Evolutionary conservation across 2,329 filamentous ascomycete species (phyloP), one percentile per base, ranked within the genome.

Genomic region (Metarhizium album): DNA sequence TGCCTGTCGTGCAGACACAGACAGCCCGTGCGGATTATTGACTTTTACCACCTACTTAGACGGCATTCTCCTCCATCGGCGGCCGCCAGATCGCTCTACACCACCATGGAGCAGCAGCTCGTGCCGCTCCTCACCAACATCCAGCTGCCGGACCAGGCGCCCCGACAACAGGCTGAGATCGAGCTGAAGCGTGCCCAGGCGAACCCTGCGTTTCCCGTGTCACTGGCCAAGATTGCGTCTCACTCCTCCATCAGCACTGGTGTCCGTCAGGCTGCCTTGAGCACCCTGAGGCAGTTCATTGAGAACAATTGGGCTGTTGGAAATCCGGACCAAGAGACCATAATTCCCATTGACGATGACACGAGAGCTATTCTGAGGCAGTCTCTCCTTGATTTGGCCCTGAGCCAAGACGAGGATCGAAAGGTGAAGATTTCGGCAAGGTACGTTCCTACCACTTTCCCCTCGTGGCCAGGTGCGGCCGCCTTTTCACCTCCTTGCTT

Each of bases 341-440:
- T 74, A 53, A 71, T 90, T 29, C 76, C 84, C 46, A 83, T 95
- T 58, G 74, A 78, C 49, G 87, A 95, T 57, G 75, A 80, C 45
- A 81, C 82, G 57, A 93, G 94, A 67, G 74, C 77, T 35, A 78
- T 84, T 62, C 74, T 97, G 55, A 83, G 89, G 59, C 78, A 80
- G 55, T 76, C 80, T 52, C 72, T 97, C 56, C 77, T 98, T 48
- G 82, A 89, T 55, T 75, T 97, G 51, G 86, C 86, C 22, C 77
- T 90, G 46, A 86, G 80, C 53, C 73, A 76, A 42, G 84, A 86
- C 52, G 80, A 82, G 29, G 87, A 95, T 63, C 81, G 89, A 59
- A 95, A 88, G 70, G 84, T 96, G 64, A 93, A 93, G 73, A 80
- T 84, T 51, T 83, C 86, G n/a, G 88, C 91, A 48, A 94, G 90